These are phyloP conservation scores for Tillandsia fasciculata DNA, from an alignment of 176 grass and related monocot species.

Conservation along the genomic window DNA sequence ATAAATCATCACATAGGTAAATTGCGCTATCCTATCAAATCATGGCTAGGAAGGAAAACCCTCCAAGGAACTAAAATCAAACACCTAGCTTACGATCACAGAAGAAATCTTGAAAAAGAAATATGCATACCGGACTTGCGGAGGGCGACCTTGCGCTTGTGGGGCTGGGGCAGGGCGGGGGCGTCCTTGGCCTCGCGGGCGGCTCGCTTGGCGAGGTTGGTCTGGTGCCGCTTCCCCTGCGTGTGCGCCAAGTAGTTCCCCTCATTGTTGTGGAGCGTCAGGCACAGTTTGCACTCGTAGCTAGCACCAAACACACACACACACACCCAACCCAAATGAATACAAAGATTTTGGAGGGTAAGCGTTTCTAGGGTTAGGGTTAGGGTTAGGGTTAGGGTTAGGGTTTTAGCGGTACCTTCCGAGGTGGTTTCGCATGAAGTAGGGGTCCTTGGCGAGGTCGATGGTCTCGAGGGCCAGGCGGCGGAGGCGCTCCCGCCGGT, in stretches of 20 bases:
- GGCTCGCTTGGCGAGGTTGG: slow-evolving; percentile 91
- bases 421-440: slow-evolving; percentile 99
- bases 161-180: slow-evolving; percentile 81
- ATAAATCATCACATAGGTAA: too few species aligned
- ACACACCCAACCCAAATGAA: too few species aligned
- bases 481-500: slow-evolving; percentile 88
- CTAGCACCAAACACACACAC: slow-evolving; percentile 14
- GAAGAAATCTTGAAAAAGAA: not conserved
- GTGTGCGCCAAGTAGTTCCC: slow-evolving; percentile 95
- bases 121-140: slow-evolving; percentile 56
- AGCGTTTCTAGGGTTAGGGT: slow-evolving; percentile 7
- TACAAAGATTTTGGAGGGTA: not conserved
- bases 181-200: slow-evolving; percentile 91
- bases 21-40: too few species aligned
- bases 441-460: slow-evolving; percentile 96
- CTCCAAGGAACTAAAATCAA: too few species aligned
- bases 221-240: slow-evolving; percentile 96
- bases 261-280: slow-evolving; percentile 98
- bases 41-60: too few species aligned
- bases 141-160: slow-evolving; percentile 77
- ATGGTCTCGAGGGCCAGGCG: slow-evolving; percentile 94
- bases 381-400: not conserved
- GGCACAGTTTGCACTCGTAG: slow-evolving; percentile 91
- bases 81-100: not conserved
- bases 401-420: slow-evolving; percentile 41